Base-by-base conservation (phyloP, 1,139 yeast genomes). In the Saccharomyces hybrid region DNA sequence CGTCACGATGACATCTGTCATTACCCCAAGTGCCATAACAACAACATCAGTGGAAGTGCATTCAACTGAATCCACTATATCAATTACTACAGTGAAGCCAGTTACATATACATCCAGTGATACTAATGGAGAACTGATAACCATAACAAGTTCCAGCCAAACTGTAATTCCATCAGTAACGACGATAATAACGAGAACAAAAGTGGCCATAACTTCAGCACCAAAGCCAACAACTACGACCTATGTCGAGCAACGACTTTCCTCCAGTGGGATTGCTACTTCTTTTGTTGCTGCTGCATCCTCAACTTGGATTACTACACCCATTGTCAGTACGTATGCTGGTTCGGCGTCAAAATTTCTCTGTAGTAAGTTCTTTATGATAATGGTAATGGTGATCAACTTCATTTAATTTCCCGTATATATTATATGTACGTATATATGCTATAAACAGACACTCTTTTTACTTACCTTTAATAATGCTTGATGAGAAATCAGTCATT, bases 401-500 rank as follows among this genome's bases (percentile, higher is more conserved):
- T 38, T 38, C n/a, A 38, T 38, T 38, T 38, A 16, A 20, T 38
- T 23, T 20, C 26, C 20, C 44, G 6, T 38, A 38, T 8, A 16
- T 16, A 38, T 5, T 16, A 13, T 7, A 38, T 14, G 16, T 38
- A 16, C 20, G 16, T 16, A 38, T 16, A 16, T 20, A 20, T 20
- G 6, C 13, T 20, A 38, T 20, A 2, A 11, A 38, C 20, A 38
- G 20, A 20, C 44, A 38, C 4, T 11, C 20, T 16, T 8, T 11
- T 55, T 57, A 67, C 56, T 66, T 65, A 34, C 68, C 69, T 46
- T 64, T 67, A 8, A 68, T 63, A 49, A 83, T 69, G 9, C 75
- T 78, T 88, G 95, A 90, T 53, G 74, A 67, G 20, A 84, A 77
- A 7, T 88, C 93, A 1, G 87, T 82, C 14, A 93, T 79, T 46